phyloP scores from a whole-genome alignment of 768 basidiomycete species.

The Tephrocybe sp. region DNA sequence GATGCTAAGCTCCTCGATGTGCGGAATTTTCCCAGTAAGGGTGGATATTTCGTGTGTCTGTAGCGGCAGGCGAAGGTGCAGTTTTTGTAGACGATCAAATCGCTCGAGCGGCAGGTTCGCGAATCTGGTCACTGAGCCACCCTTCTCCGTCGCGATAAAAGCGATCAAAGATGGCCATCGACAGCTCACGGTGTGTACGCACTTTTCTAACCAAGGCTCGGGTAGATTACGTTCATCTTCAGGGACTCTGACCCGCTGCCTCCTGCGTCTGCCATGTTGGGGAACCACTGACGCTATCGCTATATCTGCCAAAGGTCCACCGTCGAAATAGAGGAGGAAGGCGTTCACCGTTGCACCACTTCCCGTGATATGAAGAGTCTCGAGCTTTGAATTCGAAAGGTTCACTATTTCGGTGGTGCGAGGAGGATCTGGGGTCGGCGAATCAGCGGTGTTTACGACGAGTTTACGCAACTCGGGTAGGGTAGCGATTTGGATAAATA shows the following conservation, averaged over 20 bases:
- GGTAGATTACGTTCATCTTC: background rate
- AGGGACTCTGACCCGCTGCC: background rate
- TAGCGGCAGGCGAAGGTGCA: too few species aligned
- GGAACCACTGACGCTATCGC: background rate
- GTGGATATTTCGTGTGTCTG: too few species aligned
- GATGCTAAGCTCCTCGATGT: too few species aligned
- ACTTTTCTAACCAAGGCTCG: too few species aligned
- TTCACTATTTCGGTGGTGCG: background rate
- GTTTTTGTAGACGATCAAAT: too few species aligned
- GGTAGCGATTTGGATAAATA: background rate
- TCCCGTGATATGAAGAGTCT: background rate
- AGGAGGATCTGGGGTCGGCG: background rate
- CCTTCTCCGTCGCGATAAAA: too few species aligned
- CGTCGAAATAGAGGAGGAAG: background rate
- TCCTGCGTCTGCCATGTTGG: background rate
- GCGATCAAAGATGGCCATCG: too few species aligned
- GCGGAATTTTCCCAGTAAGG: too few species aligned
- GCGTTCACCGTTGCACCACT: background rate
- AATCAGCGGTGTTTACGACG: background rate
- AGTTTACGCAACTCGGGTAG: conserved; percentile 4
- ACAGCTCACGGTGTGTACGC: too few species aligned
- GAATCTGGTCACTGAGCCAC: too few species aligned
- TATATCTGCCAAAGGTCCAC: background rate
- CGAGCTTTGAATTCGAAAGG: background rate
- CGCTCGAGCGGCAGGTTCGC: too few species aligned